Evolutionary conservation across 768 basidiomycete species (phyloP).

Genomic region (Naganishia kalamii): DNA sequence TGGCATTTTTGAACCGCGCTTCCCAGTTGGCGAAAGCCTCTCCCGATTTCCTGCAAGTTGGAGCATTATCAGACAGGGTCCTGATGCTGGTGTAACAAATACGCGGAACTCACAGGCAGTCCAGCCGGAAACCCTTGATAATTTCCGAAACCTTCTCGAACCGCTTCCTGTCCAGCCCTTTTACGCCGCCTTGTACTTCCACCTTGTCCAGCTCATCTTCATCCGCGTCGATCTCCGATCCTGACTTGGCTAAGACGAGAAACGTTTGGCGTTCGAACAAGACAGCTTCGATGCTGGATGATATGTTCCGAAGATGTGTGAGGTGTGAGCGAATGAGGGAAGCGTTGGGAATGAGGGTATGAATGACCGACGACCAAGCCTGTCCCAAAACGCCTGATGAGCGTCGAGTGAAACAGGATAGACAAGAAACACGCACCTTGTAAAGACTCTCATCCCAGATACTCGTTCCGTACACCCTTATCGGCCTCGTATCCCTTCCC

Average conservation of each 20-base stretch:
- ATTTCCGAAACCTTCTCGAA: slow-evolving; percentile 61
- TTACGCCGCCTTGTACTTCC: slow-evolving; percentile 45
- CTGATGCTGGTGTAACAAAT: neutral
- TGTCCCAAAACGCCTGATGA: slow-evolving; percentile 41
- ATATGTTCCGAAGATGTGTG: slow-evolving; percentile 74
- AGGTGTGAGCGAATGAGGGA: slow-evolving; percentile 81
- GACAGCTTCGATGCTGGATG: slow-evolving; percentile 86
- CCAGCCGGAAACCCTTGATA: slow-evolving; percentile 90
- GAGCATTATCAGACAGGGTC: neutral
- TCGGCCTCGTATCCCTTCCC: slow-evolving; percentile 33
- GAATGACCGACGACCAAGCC: slow-evolving; percentile 98
- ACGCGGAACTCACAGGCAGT: slow-evolving; percentile 61
- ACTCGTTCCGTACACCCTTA: slow-evolving; percentile 83
- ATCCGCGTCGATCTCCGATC: slow-evolving; percentile 40
- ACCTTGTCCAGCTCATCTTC: slow-evolving; percentile 40
- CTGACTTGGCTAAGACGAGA: slow-evolving; percentile 73
- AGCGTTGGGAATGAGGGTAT: slow-evolving; percentile 91
- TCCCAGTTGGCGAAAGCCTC: slow-evolving; percentile 38
- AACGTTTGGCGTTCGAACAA: slow-evolving; percentile 97
- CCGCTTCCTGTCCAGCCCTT: slow-evolving; percentile 42
- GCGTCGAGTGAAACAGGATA: neutral
- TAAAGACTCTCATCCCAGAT: slow-evolving; percentile 97
- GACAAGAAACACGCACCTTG: slow-evolving; percentile 55
- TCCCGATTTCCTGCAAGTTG: neutral
- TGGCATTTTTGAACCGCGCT: slow-evolving; percentile 40